Percentiles rank a stretch among this genome's conserved stretches.
phyloP scores from a whole-genome alignment of 164 flowering plant genomes.

The Liriodendron chinense region DNA sequence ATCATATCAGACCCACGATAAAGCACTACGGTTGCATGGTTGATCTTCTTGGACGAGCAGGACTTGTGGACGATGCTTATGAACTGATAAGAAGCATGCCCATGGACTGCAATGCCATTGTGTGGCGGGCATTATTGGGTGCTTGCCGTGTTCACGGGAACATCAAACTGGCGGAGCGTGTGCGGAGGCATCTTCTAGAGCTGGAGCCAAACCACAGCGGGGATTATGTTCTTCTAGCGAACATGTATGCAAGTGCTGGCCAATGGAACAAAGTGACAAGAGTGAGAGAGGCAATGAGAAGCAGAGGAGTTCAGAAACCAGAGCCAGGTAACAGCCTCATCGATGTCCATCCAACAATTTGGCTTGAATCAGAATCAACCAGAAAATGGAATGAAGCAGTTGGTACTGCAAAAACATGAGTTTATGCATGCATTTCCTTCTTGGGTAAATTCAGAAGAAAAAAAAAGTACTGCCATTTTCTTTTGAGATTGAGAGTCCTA shows the following conservation, averaged over 20 bases:
- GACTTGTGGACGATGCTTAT: conserved; percentile 43
- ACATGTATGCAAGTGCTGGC: conserved; percentile 45
- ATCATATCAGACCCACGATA: conserved; percentile 39
- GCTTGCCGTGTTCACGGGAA: conserved; percentile 53
- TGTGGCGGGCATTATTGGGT: conserved; percentile 58
- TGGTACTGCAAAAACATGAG: too few species aligned
- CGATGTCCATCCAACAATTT: conserved; percentile 1
- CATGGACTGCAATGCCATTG: conserved; percentile 45
- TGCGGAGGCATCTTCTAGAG: conserved; percentile 38
- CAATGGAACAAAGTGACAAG: conserved; percentile 34
- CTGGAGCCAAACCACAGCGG: conserved; percentile 62
- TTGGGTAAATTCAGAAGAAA: too few species aligned
- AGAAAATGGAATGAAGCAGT: too few species aligned
- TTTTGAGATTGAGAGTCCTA: too few species aligned
- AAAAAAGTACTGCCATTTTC: too few species aligned
- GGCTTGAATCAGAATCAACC: background rate
- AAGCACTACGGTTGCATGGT: conserved; percentile 75
- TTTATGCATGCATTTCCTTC: too few species aligned
- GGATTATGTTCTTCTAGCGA: conserved; percentile 57
- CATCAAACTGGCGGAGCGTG: conserved; percentile 45
- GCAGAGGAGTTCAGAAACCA: conserved; percentile 43
- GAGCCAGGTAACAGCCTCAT: conserved; percentile 49
- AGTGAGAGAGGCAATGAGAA: conserved; percentile 39
- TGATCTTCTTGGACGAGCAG: conserved; percentile 58
- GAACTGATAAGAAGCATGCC: conserved; percentile 47